Base-by-base conservation (phyloP, 345 rosid species). In the Bretschneidera sinensis region DNA sequence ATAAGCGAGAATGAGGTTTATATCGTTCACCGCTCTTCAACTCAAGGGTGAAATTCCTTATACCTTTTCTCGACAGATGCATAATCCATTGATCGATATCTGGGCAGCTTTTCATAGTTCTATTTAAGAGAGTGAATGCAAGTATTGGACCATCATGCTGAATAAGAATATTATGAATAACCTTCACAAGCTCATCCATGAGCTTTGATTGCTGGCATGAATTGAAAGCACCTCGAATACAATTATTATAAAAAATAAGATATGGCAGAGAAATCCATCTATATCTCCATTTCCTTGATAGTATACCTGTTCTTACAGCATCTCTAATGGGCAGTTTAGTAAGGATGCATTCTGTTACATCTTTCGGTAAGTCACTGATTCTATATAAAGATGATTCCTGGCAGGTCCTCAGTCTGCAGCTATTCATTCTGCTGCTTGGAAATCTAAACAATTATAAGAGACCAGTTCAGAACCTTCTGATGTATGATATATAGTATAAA, bases 61-160 rank as follows among this genome's bases (percentile, higher is more conserved):
- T 65, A 60, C 65, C 95, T 57, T 68, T 70, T 56, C 96, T 78
- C 0, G 97, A 94, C 23, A 94, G 99, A 69, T 81, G 86, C 60
- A 94, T 96, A 48, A 90, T 31, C 97, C 99, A 94, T 57, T 90
- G 97, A 65, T 94, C 99, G 21, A 94, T 74, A 48, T 90, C 96
- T 0, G 95, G 85, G 77, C 88, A 81, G 60, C 81, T 73, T 33
- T 82, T 89, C 66, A 86, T 59, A 70, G 57, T 60, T 1, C 77
- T 45, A 19, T 87, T 78, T 0, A 89, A 80, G 21, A 94, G 92
- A 72, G 85, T 84, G 74, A 90, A 90, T 82, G 80, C 86, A 48
- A 83, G 91, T 69, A 90, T 85, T 15, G 92, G 97, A 18, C 99
- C 99, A 57, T 72, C 91, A 54, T 90, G 97, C 50, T 90, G 96